Evolutionary conservation across 139 green algal genomes (phyloP).

Genomic region (Mesotaenium endlicherianum): DNA sequence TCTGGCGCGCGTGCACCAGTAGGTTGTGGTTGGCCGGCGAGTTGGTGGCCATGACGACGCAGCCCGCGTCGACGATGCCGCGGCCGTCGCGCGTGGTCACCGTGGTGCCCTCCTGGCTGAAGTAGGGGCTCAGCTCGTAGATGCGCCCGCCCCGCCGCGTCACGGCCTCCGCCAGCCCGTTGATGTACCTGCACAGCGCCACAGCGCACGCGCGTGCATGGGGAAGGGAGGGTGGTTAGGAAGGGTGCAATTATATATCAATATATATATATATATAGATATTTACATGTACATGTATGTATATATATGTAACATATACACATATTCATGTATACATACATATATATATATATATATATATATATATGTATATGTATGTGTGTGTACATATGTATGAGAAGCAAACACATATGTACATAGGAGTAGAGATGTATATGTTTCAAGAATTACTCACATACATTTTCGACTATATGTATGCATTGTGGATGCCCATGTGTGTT

Average conservation of each 20-base stretch:
- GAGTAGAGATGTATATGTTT: no score
- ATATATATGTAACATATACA: neutral
- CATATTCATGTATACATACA: no score
- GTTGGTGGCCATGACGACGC: constrained; percentile 70
- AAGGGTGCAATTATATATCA: no score
- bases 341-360: no score
- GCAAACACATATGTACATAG: no score
- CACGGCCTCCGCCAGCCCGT: constrained; percentile 60
- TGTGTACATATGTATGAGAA: no score
- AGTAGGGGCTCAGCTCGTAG: constrained; percentile 59
- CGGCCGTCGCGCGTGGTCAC: constrained; percentile 22
- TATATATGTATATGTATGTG: no score
- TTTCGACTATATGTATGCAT: no score
- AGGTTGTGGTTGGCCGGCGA: constrained; percentile 70
- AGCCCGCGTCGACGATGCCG: constrained; percentile 30
- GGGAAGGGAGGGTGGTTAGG: neutral
- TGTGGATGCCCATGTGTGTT: no score
- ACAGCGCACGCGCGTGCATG: neutral
- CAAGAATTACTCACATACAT: no score
- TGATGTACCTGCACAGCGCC: constrained; percentile 40
- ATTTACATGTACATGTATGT: neutral
- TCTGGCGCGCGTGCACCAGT: constrained; percentile 64
- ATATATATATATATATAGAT: no score
- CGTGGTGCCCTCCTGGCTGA: neutral
- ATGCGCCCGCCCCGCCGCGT: constrained; percentile 58